Evolutionary conservation across 2,329 filamentous ascomycete species (phyloP).

Genomic region (Bipolaris cookei): DNA sequence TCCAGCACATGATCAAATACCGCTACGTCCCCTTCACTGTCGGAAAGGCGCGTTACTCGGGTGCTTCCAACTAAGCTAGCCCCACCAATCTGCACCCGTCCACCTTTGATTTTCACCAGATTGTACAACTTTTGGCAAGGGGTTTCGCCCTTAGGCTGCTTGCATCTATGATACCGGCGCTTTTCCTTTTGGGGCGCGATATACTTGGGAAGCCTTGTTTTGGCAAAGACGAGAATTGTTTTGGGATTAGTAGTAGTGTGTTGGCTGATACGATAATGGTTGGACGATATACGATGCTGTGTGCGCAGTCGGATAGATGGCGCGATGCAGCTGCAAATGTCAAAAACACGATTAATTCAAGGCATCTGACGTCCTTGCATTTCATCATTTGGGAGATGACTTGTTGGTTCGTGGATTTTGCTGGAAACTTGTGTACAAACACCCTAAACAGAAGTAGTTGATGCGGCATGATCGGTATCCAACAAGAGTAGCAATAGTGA

Average conservation of each 20-base stretch:
- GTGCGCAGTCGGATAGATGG: conserved; percentile 22
- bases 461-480: too few species aligned
- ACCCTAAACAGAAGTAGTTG: too few species aligned
- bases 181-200: conserved; percentile 26
- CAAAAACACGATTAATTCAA: neutral
- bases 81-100: neutral
- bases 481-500: too few species aligned
- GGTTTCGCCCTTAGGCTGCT: conserved; percentile 11
- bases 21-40: conserved; percentile 94
- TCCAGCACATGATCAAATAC: conserved; percentile 99
- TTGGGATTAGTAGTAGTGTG: conserved; percentile 8
- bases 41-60: conserved; percentile 67
- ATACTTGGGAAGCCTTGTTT: conserved; percentile 27
- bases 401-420: too few species aligned
- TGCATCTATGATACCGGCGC: conserved; percentile 24
- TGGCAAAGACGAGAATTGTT: conserved; percentile 19
- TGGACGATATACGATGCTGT: conserved; percentile 28
- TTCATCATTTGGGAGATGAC: too few species aligned
- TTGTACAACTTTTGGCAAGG: conserved; percentile 6
- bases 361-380: neutral
- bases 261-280: conserved; percentile 16
- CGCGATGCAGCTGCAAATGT: neutral
- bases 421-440: too few species aligned
- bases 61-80: conserved; percentile 31
- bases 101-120: conserved; percentile 9